Percentiles rank a stretch among this genome's conserved stretches.
phyloP scores from a whole-genome alignment of 2,329 filamentous ascomycete genomes.

The Hortaea werneckii region DNA sequence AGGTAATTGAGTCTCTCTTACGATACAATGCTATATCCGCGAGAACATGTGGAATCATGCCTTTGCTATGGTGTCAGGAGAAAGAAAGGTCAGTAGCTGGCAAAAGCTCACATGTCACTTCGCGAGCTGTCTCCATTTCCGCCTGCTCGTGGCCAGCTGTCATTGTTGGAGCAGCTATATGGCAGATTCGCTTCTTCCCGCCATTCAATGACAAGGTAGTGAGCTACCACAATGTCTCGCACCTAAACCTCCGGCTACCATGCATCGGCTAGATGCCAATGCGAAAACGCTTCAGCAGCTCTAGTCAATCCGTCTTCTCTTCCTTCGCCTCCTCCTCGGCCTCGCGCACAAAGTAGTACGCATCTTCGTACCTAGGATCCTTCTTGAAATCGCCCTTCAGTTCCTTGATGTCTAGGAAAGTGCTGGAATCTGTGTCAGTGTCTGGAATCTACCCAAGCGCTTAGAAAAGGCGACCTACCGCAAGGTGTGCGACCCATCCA shows the following conservation, averaged over 20 bases:
- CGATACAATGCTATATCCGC: no score
- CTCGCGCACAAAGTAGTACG: slow-evolving; percentile 25
- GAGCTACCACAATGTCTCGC: no score
- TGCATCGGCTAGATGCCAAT: slow-evolving; percentile 2
- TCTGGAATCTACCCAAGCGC: neutral
- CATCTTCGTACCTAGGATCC: slow-evolving; percentile 23
- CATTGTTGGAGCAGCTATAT: no score
- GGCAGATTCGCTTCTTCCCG: no score
- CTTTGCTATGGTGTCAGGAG: no score
- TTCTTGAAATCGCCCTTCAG: slow-evolving; percentile 26
- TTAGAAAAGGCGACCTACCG: slow-evolving; percentile 13
- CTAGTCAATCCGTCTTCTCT: slow-evolving; percentile 7
- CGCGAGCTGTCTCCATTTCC: no score
- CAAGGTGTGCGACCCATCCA: slow-evolving; percentile 20
- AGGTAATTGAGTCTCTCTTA: no score
- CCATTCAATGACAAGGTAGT: no score
- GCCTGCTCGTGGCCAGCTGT: no score
- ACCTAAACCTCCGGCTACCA: neutral
- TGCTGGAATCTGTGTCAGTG: slow-evolving; percentile 10
- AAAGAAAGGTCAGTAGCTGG: no score
- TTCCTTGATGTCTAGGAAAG: slow-evolving; percentile 24
- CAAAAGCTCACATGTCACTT: no score
- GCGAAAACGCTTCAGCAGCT: slow-evolving; percentile 2
- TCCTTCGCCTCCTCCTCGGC: slow-evolving; percentile 15
- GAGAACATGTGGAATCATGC: no score